Conservation (phyloP, 1,139 yeast genomes). For the Saccharomycopsis hybrid region DNA sequence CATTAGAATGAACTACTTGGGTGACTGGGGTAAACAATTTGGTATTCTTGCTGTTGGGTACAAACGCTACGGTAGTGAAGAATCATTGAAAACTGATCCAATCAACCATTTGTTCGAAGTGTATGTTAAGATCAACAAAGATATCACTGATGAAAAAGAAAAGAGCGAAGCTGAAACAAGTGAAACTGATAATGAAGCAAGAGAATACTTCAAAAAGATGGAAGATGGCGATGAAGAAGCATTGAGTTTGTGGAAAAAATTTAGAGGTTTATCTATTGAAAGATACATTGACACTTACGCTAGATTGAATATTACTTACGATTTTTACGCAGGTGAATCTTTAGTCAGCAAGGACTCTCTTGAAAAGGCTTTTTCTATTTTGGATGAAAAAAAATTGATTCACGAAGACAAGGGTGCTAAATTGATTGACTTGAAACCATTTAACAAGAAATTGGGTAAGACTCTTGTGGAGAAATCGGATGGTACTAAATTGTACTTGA, state of each 20-base stretch:
- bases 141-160: slow-evolving; percentile 70
- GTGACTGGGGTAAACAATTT: slow-evolving; percentile 99
- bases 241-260: slow-evolving; percentile 72
- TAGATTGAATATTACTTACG: slow-evolving; percentile 83
- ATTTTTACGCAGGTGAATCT: slow-evolving; percentile 91
- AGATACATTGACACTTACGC: slow-evolving; percentile 84
- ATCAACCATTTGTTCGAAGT: slow-evolving; percentile 93
- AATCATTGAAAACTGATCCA: slow-evolving; percentile 66
- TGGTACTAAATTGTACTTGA: slow-evolving; percentile 89
- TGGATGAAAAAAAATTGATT: slow-evolving; percentile 64
- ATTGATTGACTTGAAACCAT: slow-evolving; percentile 77
- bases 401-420: slow-evolving; percentile 90
- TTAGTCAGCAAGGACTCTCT: slow-evolving; percentile 76
- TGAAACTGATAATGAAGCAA: slow-evolving; percentile 76
- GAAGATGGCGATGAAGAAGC: slow-evolving; percentile 90
- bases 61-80: slow-evolving; percentile 76
- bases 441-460: slow-evolving; percentile 91
- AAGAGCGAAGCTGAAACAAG: slow-evolving; percentile 43
- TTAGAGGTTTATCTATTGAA: slow-evolving; percentile 84
- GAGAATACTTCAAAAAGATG: slow-evolving; percentile 83
- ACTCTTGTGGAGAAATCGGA: slow-evolving; percentile 91
- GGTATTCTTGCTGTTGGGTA: slow-evolving; percentile 95
- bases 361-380: slow-evolving; percentile 55
- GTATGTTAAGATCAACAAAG: slow-evolving; percentile 81
- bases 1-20: slow-evolving; percentile 83